Evolutionary conservation across 805 yeast species (phyloP), one percentile per base, ranked within the genome.

Genomic region (Zygosaccharomyces bisporus): DNA sequence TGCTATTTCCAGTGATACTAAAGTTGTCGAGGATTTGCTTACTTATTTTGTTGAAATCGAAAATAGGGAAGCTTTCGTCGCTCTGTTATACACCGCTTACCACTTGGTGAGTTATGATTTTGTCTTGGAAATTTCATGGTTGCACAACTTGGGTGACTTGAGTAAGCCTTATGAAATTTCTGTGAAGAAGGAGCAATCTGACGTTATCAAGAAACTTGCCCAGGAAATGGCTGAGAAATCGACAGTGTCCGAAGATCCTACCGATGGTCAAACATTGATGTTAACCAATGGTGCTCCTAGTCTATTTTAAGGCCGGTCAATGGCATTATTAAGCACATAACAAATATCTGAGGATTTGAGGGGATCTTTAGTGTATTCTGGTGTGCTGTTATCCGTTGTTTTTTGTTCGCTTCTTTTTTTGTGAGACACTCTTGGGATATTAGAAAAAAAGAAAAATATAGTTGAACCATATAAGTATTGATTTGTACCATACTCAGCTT

Each of bases 1-100:
- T 18, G 80, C 96, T 13, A 70, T 81, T 46, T 89, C 97, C 14
- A 78, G 79, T 50, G 82, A 83, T 53, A 60, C 78, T 8, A 89
- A 86, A 63, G 83, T 91, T 60, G 90, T 95, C 27, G 91, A 87
- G 65, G 98, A 93, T 48, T 72, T 87, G 52, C 72, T 93, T 64
- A 77, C 83, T 43, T 93, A 91, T 71, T 93, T 93, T 66, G 97
- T 93, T 48, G 97, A 91, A 58, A 87, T 95, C 31, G 98, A 96
- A 55, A 93, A 93, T 71, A 88, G 83, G 68, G 99, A 93, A 72
- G 86, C 96, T 58, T 86, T 88, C 63, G 84, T 89, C 58, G 97
- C 96, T 4, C 78, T 90, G 49, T 75, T 93, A 60, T 93, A 83
- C 70, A 72, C 87, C 4, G 86, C 95, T 59, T 93, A 93, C 66